These are phyloP conservation scores for Blastomyces parvus DNA, from an alignment of 2,329 filamentous ascomycete species.

Conservation along the genomic window DNA sequence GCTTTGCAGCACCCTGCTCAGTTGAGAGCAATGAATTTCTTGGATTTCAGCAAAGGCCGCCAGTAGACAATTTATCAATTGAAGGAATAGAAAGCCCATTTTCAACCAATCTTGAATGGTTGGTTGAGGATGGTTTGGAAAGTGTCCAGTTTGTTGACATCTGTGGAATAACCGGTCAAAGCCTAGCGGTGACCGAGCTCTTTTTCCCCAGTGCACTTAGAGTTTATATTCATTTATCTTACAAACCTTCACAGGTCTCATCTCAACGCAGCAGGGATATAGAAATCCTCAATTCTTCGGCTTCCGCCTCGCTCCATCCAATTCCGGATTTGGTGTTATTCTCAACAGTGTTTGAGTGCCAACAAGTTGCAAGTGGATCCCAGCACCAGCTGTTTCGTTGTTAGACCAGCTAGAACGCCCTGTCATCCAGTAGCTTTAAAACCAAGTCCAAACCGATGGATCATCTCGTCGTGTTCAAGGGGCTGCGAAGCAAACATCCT, in stretches of 20 bases:
- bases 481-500: neutral
- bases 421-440: neutral
- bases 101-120: neutral
- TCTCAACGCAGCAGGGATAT: too few relatives aligned
- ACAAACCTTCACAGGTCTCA: too few relatives aligned
- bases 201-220: too few relatives aligned
- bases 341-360: too few relatives aligned
- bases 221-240: too few relatives aligned
- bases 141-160: neutral
- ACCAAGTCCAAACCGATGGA: neutral
- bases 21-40: neutral
- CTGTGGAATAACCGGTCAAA: too few relatives aligned
- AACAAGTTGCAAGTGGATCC: too few relatives aligned
- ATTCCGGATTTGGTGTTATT: too few relatives aligned
- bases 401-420: neutral
- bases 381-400: too few relatives aligned
- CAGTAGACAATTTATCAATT: neutral
- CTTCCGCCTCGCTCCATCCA: too few relatives aligned
- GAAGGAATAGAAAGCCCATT: neutral
- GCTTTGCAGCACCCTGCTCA: neutral
- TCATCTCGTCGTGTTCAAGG: neutral
- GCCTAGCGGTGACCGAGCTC: too few relatives aligned
- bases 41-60: neutral
- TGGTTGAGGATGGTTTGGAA: neutral
- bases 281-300: too few relatives aligned